phyloP scores from a whole-genome alignment of 202 grass and related monocot genomes.

The Tripidium arundinaceum region DNA sequence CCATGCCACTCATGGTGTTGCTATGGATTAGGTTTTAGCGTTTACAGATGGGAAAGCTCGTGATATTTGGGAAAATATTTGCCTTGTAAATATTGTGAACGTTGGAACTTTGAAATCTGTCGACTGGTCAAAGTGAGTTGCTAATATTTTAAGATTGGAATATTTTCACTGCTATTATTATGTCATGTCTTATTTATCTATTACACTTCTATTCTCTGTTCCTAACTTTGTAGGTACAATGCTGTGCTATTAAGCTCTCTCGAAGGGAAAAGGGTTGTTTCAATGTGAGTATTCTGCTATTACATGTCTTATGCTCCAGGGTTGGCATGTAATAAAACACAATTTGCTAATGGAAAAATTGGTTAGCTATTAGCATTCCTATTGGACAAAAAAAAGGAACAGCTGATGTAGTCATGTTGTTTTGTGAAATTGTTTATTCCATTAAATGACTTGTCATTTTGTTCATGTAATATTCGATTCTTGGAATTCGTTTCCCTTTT shows the following conservation, averaged over 20 bases:
- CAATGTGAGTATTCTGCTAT: conserved; percentile 48
- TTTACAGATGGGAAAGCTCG: conserved; percentile 56
- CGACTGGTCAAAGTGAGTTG: conserved; percentile 85
- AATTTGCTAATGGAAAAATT: not conserved
- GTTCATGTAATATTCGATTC: not conserved
- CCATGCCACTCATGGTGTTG: not conserved
- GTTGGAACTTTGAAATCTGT: conserved; percentile 35
- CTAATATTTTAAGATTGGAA: conserved; percentile 11
- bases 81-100: conserved; percentile 49
- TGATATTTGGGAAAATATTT: conserved; percentile 58
- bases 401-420: not conserved
- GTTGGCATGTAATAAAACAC: conserved; percentile 7
- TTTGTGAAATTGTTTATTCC: not conserved
- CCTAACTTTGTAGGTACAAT: conserved; percentile 56
- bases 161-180: conserved; percentile 18
- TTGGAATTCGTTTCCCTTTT: not conserved
- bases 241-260: conserved; percentile 74
- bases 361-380: conserved; percentile 5
- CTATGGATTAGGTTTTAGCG: conserved; percentile 59
- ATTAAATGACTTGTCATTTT: conserved; percentile 9
- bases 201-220: conserved; percentile 8
- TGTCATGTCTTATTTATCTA: conserved; percentile 4
- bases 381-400: not conserved
- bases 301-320: not conserved
- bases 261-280: conserved; percentile 66